phyloP scores from a whole-genome alignment of 345 rosid genomes.

The Geranium rotundifolium region DNA sequence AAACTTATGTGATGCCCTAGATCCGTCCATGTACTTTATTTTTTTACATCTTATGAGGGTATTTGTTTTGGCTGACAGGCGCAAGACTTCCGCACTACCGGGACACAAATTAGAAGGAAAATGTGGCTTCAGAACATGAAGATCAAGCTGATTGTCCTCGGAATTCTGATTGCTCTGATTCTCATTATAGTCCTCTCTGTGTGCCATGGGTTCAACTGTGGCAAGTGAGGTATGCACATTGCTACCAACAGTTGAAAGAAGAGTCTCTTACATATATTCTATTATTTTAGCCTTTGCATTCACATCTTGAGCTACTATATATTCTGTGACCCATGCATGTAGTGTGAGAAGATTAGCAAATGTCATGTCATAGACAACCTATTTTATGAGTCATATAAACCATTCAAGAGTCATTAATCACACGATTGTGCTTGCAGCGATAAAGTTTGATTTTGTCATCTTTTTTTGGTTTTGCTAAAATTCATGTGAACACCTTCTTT shows the following conservation, averaged over 20 bases:
- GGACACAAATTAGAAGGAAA: conserved; percentile 30
- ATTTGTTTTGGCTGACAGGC: conserved; percentile 15
- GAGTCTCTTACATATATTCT: not conserved
- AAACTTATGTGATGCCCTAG: not conserved
- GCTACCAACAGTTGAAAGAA: conserved; percentile 1
- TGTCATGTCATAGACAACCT: conserved; percentile 1
- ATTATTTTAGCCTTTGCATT: not conserved
- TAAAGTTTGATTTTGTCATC: not conserved
- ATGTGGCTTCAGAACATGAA: conserved; percentile 44
- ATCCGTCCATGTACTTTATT: not conserved
- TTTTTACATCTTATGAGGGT: not conserved
- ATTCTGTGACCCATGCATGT: conserved; percentile 8
- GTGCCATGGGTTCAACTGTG: conserved; percentile 33
- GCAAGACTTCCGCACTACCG: conserved; percentile 25
- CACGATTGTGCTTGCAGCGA: not conserved
- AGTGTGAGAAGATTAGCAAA: conserved; percentile 9
- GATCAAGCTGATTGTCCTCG: conserved; percentile 34
- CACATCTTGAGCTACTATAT: not conserved
- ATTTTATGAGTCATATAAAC: conserved; percentile 13
- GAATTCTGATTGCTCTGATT: conserved; percentile 31
- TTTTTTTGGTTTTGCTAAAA: too few species aligned
- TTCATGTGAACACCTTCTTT: too few species aligned
- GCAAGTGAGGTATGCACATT: conserved; percentile 9
- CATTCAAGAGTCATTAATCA: conserved; percentile 4
- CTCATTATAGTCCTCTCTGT: conserved; percentile 34